phyloP scores from a whole-genome alignment of 768 basidiomycete species.

The Erythrobasidium yunnanense region DNA sequence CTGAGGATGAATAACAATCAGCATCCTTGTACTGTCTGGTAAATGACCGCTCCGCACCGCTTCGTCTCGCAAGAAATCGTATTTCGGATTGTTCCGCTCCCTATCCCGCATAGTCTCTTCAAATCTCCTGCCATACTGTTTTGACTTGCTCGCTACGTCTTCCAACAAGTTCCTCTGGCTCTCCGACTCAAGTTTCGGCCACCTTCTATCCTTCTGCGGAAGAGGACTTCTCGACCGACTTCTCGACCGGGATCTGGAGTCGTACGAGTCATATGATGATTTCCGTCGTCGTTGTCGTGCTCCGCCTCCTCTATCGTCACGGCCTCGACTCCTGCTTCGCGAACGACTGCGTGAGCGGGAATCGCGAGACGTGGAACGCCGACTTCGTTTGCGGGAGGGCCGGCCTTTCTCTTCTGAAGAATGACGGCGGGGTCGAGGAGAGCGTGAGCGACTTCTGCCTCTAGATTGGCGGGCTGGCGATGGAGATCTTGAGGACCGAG shows the following conservation, averaged over 20 bases:
- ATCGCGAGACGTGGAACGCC: slow-evolving; percentile 41
- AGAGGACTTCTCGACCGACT: neutral
- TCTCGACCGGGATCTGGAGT: neutral
- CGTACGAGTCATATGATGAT: neutral
- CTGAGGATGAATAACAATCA: slow-evolving; percentile 31
- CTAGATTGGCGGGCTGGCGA: neutral
- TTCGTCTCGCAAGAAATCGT: slow-evolving; percentile 71
- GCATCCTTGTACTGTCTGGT: too few relatives aligned
- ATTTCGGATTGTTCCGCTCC: slow-evolving; percentile 90
- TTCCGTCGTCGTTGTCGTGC: neutral
- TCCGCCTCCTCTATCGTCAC: neutral
- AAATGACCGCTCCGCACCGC: too few relatives aligned
- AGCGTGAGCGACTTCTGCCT: slow-evolving; percentile 2
- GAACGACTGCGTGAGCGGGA: slow-evolving; percentile 38
- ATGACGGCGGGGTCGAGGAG: neutral
- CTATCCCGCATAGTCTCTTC: slow-evolving; percentile 95
- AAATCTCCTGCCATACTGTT: slow-evolving; percentile 68
- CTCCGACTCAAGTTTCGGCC: slow-evolving; percentile 46
- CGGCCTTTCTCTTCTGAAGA: neutral
- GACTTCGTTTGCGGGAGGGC: neutral
- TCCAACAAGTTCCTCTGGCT: slow-evolving; percentile 76
- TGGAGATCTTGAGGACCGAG: neutral
- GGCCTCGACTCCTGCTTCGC: slow-evolving; percentile 32
- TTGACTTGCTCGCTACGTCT: slow-evolving; percentile 73
- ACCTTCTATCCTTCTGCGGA: too few relatives aligned